These are phyloP conservation scores for Casuarina cunninghamiana DNA, from an alignment of 306 rosid genomes.

Conservation along the genomic window DNA sequence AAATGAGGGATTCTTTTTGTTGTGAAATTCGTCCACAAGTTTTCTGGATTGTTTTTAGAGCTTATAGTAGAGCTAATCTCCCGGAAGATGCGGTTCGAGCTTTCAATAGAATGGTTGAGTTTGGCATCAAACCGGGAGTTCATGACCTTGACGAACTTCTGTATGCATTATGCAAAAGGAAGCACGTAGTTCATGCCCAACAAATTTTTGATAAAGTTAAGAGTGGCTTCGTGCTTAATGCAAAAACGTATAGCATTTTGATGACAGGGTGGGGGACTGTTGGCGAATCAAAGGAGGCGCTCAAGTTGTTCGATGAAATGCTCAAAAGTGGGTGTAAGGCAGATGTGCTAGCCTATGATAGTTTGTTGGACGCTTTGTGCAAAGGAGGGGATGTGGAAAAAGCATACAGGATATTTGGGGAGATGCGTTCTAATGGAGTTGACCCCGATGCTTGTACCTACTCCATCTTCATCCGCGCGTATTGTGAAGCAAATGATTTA, in stretches of 20 bases:
- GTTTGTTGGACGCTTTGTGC: slow-evolving; percentile 66
- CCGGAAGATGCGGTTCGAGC: slow-evolving; percentile 79
- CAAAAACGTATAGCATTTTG: slow-evolving; percentile 71
- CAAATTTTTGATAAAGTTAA: slow-evolving; percentile 64
- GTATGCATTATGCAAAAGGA: slow-evolving; percentile 61
- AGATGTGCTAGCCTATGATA: slow-evolving; percentile 75
- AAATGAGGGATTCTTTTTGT: slow-evolving; percentile 50
- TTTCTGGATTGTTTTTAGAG: slow-evolving; percentile 74
- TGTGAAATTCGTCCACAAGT: slow-evolving; percentile 48
- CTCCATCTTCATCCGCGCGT: slow-evolving; percentile 68
- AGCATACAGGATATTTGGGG: slow-evolving; percentile 54
- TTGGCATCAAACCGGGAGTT: slow-evolving; percentile 58
- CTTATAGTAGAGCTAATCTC: slow-evolving; percentile 68
- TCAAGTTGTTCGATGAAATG: slow-evolving; percentile 76
- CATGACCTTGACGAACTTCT: slow-evolving; percentile 75
- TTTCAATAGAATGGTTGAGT: slow-evolving; percentile 74
- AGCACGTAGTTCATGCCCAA: slow-evolving; percentile 67
- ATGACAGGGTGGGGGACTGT: slow-evolving; percentile 77
- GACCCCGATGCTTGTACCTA: slow-evolving; percentile 68
- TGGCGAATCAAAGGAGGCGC: slow-evolving; percentile 56
- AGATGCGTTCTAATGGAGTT: slow-evolving; percentile 51
- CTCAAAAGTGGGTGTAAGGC: slow-evolving; percentile 49
- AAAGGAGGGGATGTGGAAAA: slow-evolving; percentile 65
- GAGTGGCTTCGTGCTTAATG: slow-evolving; percentile 44
- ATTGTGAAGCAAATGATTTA: slow-evolving; percentile 61